These are phyloP conservation scores for Sporodiniella umbellata DNA, from an alignment of 371 early-diverging fungal genomes.

Conservation along the genomic window DNA sequence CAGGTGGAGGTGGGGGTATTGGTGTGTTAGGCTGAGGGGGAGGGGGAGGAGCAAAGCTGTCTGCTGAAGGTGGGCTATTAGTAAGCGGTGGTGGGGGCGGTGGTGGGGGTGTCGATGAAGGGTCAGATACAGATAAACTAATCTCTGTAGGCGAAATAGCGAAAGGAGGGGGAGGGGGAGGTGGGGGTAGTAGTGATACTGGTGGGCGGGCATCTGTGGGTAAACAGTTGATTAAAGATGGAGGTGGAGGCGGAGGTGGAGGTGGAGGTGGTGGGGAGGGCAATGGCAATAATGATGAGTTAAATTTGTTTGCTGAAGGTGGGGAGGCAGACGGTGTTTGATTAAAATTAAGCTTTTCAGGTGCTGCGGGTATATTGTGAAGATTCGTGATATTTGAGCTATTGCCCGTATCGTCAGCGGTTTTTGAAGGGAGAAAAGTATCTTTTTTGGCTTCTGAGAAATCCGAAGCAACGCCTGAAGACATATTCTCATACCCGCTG, in stretches of 20 bases:
- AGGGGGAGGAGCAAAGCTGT: conserved; percentile 2
- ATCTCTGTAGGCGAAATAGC: too few species aligned
- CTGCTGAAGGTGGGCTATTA: too few species aligned
- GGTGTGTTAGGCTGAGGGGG: conserved; percentile 12
- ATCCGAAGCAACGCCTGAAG: too few species aligned
- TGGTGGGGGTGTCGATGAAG: background rate
- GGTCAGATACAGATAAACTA: background rate
- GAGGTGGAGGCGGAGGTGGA: conserved; percentile 1
- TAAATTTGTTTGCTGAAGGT: conserved; percentile 1
- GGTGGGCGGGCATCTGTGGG: too few species aligned
- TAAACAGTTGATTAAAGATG: too few species aligned
- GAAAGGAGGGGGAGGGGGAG: too few species aligned
- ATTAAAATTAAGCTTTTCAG: background rate
- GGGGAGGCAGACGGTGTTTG: conserved; percentile 12
- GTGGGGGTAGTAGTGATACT: too few species aligned
- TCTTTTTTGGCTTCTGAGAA: too few species aligned
- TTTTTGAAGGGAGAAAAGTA: background rate
- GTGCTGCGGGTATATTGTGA: conserved; percentile 1
- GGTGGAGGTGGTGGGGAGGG: conserved; percentile 8
- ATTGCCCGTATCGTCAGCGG: background rate
- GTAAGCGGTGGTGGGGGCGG: conserved; percentile 11
- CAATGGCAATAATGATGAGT: too few species aligned
- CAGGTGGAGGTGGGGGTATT: conserved; percentile 6
- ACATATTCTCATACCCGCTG: too few species aligned
- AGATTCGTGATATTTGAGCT: background rate